phyloP scores from a whole-genome alignment of 495 filamentous ascomycete genomes.

The Neurospora sp. region DNA sequence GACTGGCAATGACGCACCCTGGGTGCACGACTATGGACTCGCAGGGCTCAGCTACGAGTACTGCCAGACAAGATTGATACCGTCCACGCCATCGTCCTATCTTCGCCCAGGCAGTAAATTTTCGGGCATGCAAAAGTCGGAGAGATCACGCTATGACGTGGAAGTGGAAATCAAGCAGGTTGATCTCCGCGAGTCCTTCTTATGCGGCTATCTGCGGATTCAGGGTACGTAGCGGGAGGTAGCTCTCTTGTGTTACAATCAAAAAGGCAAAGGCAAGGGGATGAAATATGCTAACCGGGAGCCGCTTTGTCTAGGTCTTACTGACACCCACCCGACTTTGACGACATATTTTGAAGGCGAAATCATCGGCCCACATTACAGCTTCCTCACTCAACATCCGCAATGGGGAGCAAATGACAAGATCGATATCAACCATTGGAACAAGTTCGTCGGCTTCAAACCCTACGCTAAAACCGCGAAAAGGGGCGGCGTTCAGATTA shows the following conservation, averaged over 20 bases:
- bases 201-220: constrained; percentile 93
- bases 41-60: constrained; percentile 51
- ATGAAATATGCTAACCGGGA: background rate
- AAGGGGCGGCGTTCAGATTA: constrained; percentile 41
- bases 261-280: background rate
- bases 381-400: constrained; percentile 80
- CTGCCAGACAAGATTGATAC: constrained; percentile 53
- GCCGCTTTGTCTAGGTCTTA: constrained; percentile 53
- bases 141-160: constrained; percentile 84
- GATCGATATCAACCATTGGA: constrained; percentile 90
- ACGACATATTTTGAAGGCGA: constrained; percentile 99
- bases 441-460: constrained; percentile 74
- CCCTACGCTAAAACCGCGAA: constrained; percentile 66
- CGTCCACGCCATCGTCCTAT: constrained; percentile 64
- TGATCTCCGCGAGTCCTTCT: constrained; percentile 86
- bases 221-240: constrained; percentile 55
- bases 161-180: constrained; percentile 96
- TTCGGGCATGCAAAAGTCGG: constrained; percentile 81
- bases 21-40: constrained; percentile 23
- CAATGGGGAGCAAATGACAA: constrained; percentile 90
- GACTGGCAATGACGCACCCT: constrained; percentile 10
- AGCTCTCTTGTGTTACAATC: background rate
- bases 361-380: constrained; percentile 91
- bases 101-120: constrained; percentile 85
- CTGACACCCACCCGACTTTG: constrained; percentile 88